Base-by-base conservation (phyloP, 164 flowering plant genomes). In the Houttuynia cordata region DNA sequence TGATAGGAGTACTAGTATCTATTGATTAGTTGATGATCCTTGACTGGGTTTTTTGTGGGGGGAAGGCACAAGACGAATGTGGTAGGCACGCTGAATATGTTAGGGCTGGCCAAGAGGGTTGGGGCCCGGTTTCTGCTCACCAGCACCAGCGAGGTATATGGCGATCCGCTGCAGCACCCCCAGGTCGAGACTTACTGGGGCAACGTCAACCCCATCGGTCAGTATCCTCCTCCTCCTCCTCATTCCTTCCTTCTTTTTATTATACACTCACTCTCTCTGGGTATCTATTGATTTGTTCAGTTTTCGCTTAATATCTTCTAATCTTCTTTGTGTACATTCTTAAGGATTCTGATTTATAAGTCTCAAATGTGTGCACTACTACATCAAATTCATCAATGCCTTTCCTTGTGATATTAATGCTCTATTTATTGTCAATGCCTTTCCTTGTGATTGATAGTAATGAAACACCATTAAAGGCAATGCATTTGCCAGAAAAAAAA, bases 181-280 rank as follows among this genome's bases (percentile, higher is more conserved):
- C 98, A 92, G 67, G 83, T 75, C 13, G 98, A 92, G 62, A 85
- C 96, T 10, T 92, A 92, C 79, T 92, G 98, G 98, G 98, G 98
- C 62, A 92, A 92, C 71, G 98, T 92, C 45, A 92, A 92, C 67
- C 98, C 98, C 62, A 92, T 92, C 53, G 98, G 98, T 89, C 23
- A 73, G 62, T 21, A 10, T 56, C 59, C 42, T 42, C 25, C 49
- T 45, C 18, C 45, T 41, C 42, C 25, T n/a, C 25, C 51, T 10
- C 1, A 15, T 12, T 23, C 10, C 47, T 3, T 62, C 20, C 13
- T 20, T 53, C 13, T 57, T 19, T n/a, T n/a, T n/a, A n/a, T n/a
- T n/a, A n/a, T n/a, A n/a, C n/a, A n/a, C n/a, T n/a, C n/a, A n/a
- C n/a, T n/a, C n/a, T n/a, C n/a, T n/a, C n/a, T n/a, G n/a, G n/a